A percentile compares a stretch with the other conserved stretches of the same genome.
Evolutionary conservation across 371 early-diverging fungal genomes (phyloP).

Genomic region (Circinella minor): DNA sequence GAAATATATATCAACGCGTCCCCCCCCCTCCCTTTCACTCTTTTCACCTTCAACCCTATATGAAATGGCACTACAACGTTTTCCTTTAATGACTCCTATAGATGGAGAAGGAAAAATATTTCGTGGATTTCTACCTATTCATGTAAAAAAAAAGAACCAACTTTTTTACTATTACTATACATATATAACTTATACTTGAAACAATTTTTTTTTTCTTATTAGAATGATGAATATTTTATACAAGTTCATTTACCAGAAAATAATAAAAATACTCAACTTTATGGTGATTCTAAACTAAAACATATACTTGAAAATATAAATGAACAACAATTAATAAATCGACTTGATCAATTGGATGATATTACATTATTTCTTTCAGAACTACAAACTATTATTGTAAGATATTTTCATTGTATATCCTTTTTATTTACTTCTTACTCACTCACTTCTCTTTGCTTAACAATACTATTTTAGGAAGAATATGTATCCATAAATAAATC

Average conservation of each 20-base stretch:
- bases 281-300: conserved; percentile 29
- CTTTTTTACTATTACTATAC: not conserved
- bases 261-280: conserved; percentile 16
- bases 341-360: conserved; percentile 30
- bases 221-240: conserved; percentile 35
- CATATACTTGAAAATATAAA: conserved; percentile 21
- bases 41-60: not conserved
- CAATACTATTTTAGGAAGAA: not conserved
- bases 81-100: conserved; percentile 41
- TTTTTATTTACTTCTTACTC: too few relatives aligned
- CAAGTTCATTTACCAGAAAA: conserved; percentile 25
- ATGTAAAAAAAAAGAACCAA: conserved; percentile 26
- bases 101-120: conserved; percentile 36
- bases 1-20: too few relatives aligned
- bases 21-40: not conserved
- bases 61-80: conserved; percentile 12
- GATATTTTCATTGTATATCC: not conserved
- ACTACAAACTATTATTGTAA: conserved; percentile 41
- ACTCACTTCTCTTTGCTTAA: too few relatives aligned
- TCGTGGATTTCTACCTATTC: conserved; percentile 42
- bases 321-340: conserved; percentile 7
- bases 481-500: not conserved
- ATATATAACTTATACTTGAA: not conserved
- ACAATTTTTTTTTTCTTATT: not conserved
- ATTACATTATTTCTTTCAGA: conserved; percentile 37